A percentile compares a stretch with the other conserved stretches of the same genome.
These are phyloP conservation scores for Ampelocalamus luodianensis DNA, from an alignment of 176 grass and related monocot genomes.

Conservation along the genomic window DNA sequence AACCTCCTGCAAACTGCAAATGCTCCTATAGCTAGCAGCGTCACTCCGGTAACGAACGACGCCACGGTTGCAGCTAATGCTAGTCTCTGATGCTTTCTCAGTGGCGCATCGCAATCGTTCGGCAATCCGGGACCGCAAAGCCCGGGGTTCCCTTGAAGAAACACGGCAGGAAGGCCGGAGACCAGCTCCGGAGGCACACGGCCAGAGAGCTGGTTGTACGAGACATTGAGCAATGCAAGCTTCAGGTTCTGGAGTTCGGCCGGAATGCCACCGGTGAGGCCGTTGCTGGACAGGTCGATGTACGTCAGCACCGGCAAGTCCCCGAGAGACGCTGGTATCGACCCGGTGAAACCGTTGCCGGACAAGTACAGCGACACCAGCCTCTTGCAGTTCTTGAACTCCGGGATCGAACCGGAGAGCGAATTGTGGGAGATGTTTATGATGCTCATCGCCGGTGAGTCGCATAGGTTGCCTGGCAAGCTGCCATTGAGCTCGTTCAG, in stretches of 20 bases:
- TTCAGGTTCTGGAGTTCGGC: conserved; percentile 64
- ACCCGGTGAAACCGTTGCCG: conserved; percentile 63
- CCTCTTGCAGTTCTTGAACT: conserved; percentile 60
- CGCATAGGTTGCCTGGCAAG: conserved; percentile 68
- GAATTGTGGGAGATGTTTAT: conserved; percentile 72
- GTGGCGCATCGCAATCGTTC: conserved; percentile 29
- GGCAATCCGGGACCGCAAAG: conserved; percentile 70
- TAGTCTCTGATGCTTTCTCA: conserved; percentile 37
- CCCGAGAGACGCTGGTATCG: conserved; percentile 65
- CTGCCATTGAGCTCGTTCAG: conserved; percentile 59
- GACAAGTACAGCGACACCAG: conserved; percentile 74
- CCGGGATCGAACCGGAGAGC: conserved; percentile 60
- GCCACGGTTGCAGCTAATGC: conserved; percentile 47
- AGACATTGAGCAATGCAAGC: conserved; percentile 81
- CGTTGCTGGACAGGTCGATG: conserved; percentile 80
- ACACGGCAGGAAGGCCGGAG: conserved; percentile 67
- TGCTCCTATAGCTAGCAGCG: conserved; percentile 45
- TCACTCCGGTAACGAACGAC: conserved; percentile 38
- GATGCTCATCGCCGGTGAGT: conserved; percentile 74
- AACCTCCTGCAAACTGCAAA: conserved; percentile 44
- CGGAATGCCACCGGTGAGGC: conserved; percentile 66
- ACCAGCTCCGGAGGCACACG: conserved; percentile 59
- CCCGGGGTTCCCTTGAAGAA: conserved; percentile 63
- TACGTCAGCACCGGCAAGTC: conserved; percentile 73
- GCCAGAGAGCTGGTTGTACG: conserved; percentile 72